phyloP scores from a whole-genome alignment of 129 eudicot genomes.

The Oenanthe sinensis region DNA sequence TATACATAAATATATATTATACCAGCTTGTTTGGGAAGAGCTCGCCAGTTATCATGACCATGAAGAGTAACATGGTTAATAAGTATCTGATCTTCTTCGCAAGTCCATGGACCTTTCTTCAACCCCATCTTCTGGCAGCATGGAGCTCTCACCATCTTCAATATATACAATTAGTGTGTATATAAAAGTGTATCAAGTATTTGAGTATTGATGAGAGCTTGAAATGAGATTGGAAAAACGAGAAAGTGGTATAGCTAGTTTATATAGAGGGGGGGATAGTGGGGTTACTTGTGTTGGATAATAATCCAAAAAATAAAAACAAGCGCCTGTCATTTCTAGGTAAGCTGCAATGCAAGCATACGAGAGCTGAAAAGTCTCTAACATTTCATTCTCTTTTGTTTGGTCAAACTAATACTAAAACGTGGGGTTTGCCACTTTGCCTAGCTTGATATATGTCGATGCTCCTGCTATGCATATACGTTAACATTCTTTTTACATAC shows the following conservation, averaged over 20 bases:
- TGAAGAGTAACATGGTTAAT: conserved; percentile 30
- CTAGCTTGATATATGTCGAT: background rate
- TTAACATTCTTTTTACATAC: background rate
- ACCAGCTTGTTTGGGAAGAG: conserved; percentile 81
- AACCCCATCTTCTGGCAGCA: conserved; percentile 76
- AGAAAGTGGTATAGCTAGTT: background rate
- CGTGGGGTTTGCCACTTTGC: conserved; percentile 1
- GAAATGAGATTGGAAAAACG: background rate
- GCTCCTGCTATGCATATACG: background rate
- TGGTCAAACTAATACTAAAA: conserved; percentile 11
- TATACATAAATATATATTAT: background rate
- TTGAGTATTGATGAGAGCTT: background rate
- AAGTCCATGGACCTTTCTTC: conserved; percentile 88
- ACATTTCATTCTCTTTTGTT: background rate
- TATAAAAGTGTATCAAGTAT: background rate
- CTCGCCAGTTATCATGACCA: conserved; percentile 79
- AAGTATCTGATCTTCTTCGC: conserved; percentile 51
- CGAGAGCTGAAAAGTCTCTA: background rate
- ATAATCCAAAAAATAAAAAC: background rate
- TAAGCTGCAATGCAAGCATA: background rate
- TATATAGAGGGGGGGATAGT: background rate
- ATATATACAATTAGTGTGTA: background rate
- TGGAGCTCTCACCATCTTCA: conserved; percentile 65
- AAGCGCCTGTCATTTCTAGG: conserved; percentile 5
- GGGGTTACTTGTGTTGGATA: background rate